phyloP scores from a whole-genome alignment of 2,329 filamentous ascomycete species.

The Microsporum audouinii region DNA sequence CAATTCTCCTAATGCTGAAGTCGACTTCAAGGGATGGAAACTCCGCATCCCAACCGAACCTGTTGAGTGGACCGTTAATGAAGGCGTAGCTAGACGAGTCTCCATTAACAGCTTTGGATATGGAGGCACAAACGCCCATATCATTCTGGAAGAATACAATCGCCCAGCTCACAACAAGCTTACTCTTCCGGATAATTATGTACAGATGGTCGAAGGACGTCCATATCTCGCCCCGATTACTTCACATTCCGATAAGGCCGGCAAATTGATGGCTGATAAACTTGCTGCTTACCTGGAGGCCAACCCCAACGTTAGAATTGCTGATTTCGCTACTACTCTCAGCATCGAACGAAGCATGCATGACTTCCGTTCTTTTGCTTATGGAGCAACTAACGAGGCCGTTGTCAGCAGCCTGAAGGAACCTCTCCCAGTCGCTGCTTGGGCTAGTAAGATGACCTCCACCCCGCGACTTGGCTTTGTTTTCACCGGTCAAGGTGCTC shows the following conservation, averaged over 20 bases:
- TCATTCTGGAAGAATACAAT: slow-evolving; percentile 10
- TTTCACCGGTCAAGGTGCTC: slow-evolving; percentile 32
- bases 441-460: slow-evolving; percentile 16
- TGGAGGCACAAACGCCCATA: slow-evolving; percentile 13
- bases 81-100: slow-evolving; percentile 11
- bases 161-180: slow-evolving; percentile 1
- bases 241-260: slow-evolving; percentile 13
- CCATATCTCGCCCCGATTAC: slow-evolving; percentile 12
- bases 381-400: slow-evolving; percentile 1
- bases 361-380: slow-evolving; percentile 3
- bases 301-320: slow-evolving; percentile 4
- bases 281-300: slow-evolving; percentile 7
- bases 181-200: not conserved
- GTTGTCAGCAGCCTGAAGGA: slow-evolving; percentile 1
- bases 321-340: slow-evolving; percentile 7
- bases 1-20: slow-evolving; percentile 10
- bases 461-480: slow-evolving; percentile 19
- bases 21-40: slow-evolving; percentile 13
- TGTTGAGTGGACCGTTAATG: slow-evolving; percentile 4
- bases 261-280: slow-evolving; percentile 8
- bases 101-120: slow-evolving; percentile 18
- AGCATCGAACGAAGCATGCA: slow-evolving; percentile 4
- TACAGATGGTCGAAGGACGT: not conserved
- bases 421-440: slow-evolving; percentile 20
- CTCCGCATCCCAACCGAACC: slow-evolving; percentile 16